These are phyloP conservation scores for Eutypa lata DNA, from an alignment of 2,329 filamentous ascomycete species.

Conservation along the genomic window DNA sequence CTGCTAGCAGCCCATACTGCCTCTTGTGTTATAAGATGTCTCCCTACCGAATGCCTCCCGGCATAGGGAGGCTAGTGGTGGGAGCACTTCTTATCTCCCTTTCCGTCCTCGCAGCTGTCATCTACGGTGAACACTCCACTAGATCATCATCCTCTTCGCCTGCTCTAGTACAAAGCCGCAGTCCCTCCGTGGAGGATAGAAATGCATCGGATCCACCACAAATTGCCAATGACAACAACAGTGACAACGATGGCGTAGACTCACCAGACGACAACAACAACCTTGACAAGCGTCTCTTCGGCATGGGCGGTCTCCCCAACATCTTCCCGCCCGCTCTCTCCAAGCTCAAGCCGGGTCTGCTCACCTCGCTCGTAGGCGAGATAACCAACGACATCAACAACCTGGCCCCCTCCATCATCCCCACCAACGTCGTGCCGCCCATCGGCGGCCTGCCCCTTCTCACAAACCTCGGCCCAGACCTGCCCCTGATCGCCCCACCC, in stretches of 20 bases:
- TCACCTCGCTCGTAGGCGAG: not conserved
- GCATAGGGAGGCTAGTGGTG: not conserved
- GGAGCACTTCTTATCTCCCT: not conserved
- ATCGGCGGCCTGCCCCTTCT: not conserved
- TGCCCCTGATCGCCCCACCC: not conserved
- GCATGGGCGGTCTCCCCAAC: not conserved
- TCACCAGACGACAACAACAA: not conserved
- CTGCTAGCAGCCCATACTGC: not conserved
- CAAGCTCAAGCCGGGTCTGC: not conserved
- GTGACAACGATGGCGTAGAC: not conserved
- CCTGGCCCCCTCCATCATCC: not conserved
- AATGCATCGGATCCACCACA: no score
- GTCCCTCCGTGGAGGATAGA: not conserved
- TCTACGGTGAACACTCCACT: not conserved
- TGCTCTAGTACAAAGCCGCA: not conserved
- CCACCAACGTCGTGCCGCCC: not conserved
- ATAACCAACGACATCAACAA: not conserved
- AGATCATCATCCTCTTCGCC: not conserved
- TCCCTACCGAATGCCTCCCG: not conserved
- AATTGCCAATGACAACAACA: not conserved
- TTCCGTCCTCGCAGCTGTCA: not conserved
- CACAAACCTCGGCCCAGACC: not conserved
- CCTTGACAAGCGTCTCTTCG: not conserved
- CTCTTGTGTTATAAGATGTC: not conserved
- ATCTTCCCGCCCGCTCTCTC: not conserved